phyloP scores from a whole-genome alignment of 129 eudicot species.

The Centrapalus pauciflorus region DNA sequence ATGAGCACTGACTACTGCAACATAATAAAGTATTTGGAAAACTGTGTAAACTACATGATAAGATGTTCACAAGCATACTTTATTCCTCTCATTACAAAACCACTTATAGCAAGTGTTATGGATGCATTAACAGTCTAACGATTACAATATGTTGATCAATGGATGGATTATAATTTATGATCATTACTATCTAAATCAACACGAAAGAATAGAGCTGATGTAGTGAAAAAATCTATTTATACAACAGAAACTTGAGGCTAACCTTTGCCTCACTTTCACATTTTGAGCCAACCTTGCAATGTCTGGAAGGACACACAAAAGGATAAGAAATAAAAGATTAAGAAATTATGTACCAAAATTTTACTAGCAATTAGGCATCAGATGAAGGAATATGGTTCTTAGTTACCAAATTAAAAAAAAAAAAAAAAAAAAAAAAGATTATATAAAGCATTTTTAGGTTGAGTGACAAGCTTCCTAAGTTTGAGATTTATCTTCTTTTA shows the following conservation, averaged over 20 bases:
- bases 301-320: conserved; percentile 51
- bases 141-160: no score
- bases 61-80: neutral
- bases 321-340: conserved; percentile 14
- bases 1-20: neutral
- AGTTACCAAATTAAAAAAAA: no score
- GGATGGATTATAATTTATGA: neutral
- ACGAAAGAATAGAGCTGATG: neutral
- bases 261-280: conserved; percentile 99
- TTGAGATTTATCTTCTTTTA: neutral
- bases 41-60: neutral
- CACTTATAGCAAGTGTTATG: neutral
- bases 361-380: neutral
- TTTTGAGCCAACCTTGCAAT: conserved; percentile 84
- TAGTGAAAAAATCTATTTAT: neutral
- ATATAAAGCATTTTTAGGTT: neutral
- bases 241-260: conserved; percentile 17
- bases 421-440: no score
- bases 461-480: neutral
- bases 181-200: neutral
- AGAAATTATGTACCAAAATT: neutral
- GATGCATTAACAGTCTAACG: neutral
- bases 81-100: neutral
- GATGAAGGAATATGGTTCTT: no score
- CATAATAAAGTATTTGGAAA: neutral